Conservation (phyloP, 176 grass and related monocot genomes). For the Poa pratensis region DNA sequence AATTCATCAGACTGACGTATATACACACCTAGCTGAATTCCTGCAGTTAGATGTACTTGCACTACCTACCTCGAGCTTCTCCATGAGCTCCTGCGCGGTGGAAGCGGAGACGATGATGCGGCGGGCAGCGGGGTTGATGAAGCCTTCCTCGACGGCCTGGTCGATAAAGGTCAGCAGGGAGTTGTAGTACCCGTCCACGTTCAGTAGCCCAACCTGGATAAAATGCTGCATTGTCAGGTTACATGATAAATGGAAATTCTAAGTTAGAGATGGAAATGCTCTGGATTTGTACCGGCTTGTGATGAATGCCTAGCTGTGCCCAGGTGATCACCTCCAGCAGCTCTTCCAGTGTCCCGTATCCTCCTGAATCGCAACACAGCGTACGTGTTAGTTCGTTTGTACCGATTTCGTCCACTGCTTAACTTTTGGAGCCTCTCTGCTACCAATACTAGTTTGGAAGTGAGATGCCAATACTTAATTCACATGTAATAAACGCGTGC, state of each 20-base stretch:
- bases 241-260: no score
- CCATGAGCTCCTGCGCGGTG: conserved; percentile 52
- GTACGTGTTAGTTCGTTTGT: no score
- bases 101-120: conserved; percentile 54
- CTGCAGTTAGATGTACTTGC: background rate
- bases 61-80: conserved; percentile 46
- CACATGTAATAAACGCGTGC: background rate
- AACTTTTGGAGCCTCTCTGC: no score
- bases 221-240: no score
- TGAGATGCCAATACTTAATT: background rate
- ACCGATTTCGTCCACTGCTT: no score
- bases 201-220: conserved; percentile 66
- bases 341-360: conserved; percentile 73
- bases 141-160: conserved; percentile 66
- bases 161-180: conserved; percentile 67
- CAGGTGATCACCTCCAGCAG: conserved; percentile 74
- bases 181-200: conserved; percentile 75
- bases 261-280: background rate
- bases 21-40: background rate
- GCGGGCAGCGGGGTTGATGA: conserved; percentile 57
- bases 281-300: conserved; percentile 54
- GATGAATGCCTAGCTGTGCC: conserved; percentile 70
- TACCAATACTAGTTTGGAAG: background rate
- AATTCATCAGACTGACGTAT: no score
- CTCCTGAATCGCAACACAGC: conserved; percentile 36